Evolutionary conservation across 2,329 filamentous ascomycete genomes (phyloP), one percentile per base, ranked within the genome.

Genomic region (Teratosphaeriaceae sp.): DNA sequence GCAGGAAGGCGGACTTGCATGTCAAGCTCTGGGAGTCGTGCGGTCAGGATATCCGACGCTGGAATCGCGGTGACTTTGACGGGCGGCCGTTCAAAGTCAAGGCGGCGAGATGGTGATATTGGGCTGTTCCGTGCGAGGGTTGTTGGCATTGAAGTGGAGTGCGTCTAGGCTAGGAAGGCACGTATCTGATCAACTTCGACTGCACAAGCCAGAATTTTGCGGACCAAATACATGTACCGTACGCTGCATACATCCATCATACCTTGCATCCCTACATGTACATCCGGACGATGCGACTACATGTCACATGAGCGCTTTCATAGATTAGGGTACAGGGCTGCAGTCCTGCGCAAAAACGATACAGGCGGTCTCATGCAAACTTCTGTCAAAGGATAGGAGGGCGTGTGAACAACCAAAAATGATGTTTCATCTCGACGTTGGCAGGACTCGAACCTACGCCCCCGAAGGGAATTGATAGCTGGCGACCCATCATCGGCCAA

Each of bases 1-100:
- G 44, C 26, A 40, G 44, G 24, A 41, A 44, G 22, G 49, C 35
- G 31, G 48, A 50, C 29, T 20, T 59, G 35, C 48, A 58, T 20
- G 50, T 37, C 20, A 56, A 47, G 47, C 46, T 64, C 4, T 64
- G 61, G 61, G 44, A 51, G 29, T 42, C 54, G 22, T 62, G 60
- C 41, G 59, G 58, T 29, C 37, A 45, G 12, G 57, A 64, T 51
- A 49, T 64, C 8, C 44, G 40, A 43, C 45, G 55, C 34, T 64
- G 60, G 60, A 64, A 63, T 45, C 47, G 54, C 8, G 60, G 61
- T 2, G 61, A 64, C 29, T 64, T 64, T 47, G 60, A 55, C 16
- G 57, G 51, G 1, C 45, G 49, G 33, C 43, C 47, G 12, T 57
- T 61, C 35, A 42, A 36, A 27, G 52, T 47, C 42, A 61, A 57